Base-by-base conservation (phyloP, 371 early-diverging fungal species). In the Syncephalastrum racemosum region DNA sequence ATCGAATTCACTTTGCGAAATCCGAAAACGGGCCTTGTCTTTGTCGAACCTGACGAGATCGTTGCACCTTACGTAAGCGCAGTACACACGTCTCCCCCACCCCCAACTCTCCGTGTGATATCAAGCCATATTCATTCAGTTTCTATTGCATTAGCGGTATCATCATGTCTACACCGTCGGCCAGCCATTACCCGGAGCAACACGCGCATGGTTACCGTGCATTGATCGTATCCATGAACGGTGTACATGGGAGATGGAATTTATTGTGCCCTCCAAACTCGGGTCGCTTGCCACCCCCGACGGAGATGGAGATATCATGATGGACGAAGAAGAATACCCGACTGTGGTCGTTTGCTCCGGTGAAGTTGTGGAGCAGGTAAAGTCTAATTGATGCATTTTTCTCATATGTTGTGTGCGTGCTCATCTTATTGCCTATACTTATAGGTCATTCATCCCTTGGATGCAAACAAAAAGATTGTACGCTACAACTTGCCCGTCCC, bases 181-280 rank as follows among this genome's bases (percentile, higher is more conserved):
- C 59, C 88, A 86, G 47, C 83, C 87, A 23, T 64, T 83, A n/a
- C 89, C 91, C 42, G 90, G 91, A 6, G 84, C 81, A 47, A 86
- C 93, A 7, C 85, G 97, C 10, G 64, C 82, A 27, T 95, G 96
- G 96, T 72, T 95, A 48, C 97, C 97, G 2, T 95, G 95, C 65
- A 62, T 93, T 41, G 95, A 96, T 63, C 71, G 79, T n/a, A 63
- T 84, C 14, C 79, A 84, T 19, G 90, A 89, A 46, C 72, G 90
- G 53, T 85, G 87, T 56, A 93, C 92, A 4, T 96, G 94, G 94
- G 93, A 93, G 43, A 73, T 96, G 65, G 85, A 90, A 49, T 86
- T 88, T 56, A 80, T 87, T 18, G 86, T 91, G 19, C 87, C 91
- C 48, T 49, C 72, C 24, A 71, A 72, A 31, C 61, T 70, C 49